phyloP scores from a whole-genome alignment of 2,329 filamentous ascomycete species.

The Fusarium albosuccineum region DNA sequence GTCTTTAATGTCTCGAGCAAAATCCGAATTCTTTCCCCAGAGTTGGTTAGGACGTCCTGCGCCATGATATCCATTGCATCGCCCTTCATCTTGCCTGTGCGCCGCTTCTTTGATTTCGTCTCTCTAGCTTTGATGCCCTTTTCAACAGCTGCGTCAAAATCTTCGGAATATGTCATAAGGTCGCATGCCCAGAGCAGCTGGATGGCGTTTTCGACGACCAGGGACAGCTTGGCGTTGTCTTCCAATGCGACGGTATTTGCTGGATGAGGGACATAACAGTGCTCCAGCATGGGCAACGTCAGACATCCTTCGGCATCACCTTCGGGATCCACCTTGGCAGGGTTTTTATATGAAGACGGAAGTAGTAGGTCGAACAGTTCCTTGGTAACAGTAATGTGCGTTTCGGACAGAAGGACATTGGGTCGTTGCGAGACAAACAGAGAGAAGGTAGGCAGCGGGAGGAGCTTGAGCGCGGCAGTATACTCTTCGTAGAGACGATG shows the following conservation, averaged over 20 bases:
- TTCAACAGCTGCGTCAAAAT: conserved; percentile 56
- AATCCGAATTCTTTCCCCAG: conserved; percentile 57
- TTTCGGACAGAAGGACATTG: conserved; percentile 52
- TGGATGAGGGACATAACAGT: conserved; percentile 74
- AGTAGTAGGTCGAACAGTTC: conserved; percentile 62
- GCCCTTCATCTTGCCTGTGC: conserved; percentile 49
- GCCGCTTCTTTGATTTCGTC: conserved; percentile 60
- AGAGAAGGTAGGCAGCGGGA: conserved; percentile 70
- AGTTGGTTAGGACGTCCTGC: conserved; percentile 58
- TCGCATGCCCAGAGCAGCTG: conserved; percentile 62
- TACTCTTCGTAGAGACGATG: conserved; percentile 71
- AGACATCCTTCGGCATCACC: conserved; percentile 55
- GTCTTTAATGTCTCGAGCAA: conserved; percentile 54
- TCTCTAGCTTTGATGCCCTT: conserved; percentile 64
- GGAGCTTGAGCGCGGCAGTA: conserved; percentile 67
- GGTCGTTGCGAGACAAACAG: conserved; percentile 61
- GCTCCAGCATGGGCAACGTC: conserved; percentile 61
- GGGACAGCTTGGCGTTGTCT: conserved; percentile 80
- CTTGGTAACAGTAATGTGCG: conserved; percentile 61
- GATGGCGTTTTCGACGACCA: conserved; percentile 75
- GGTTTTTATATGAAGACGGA: conserved; percentile 55
- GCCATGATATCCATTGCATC: conserved; percentile 58
- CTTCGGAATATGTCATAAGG: conserved; percentile 51
- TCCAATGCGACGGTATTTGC: conserved; percentile 71
- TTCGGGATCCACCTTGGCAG: conserved; percentile 54